A percentile compares a stretch with the other conserved stretches of the same genome.
These are phyloP conservation scores for Begonia masoniana DNA, from an alignment of 306 rosid genomes.

Conservation along the genomic window DNA sequence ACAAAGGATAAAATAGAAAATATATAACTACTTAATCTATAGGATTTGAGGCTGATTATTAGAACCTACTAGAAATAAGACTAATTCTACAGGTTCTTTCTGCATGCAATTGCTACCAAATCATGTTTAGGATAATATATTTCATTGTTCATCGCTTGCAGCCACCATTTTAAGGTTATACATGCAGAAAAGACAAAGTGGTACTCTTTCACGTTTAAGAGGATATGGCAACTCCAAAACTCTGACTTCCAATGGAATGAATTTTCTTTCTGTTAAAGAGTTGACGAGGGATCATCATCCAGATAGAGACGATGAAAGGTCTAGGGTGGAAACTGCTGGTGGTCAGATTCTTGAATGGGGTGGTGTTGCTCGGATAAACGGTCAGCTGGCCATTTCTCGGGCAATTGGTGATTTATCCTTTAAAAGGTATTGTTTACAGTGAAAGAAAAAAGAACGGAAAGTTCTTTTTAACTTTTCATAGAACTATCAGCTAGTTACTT, in stretches of 20 bases:
- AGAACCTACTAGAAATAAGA: no score
- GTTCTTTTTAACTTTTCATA: background rate
- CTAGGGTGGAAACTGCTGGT: conserved; percentile 88
- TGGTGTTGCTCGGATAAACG: conserved; percentile 83
- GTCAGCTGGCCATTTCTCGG: conserved; percentile 80
- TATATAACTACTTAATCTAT: no score
- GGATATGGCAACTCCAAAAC: conserved; percentile 36
- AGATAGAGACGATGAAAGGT: conserved; percentile 79
- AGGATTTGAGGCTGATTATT: no score
- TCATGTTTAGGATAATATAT: conserved; percentile 11
- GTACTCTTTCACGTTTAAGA: conserved; percentile 43
- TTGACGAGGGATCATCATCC: conserved; percentile 95
- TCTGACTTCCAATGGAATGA: conserved; percentile 40
- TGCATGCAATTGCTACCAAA: conserved; percentile 4
- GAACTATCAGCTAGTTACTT: background rate
- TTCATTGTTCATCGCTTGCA: conserved; percentile 30
- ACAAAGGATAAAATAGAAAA: no score
- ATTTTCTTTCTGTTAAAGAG: conserved; percentile 67
- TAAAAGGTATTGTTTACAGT: conserved; percentile 49
- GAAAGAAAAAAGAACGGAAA: background rate
- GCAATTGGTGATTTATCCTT: conserved; percentile 77
- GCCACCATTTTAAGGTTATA: conserved; percentile 57
- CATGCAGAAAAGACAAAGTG: conserved; percentile 47
- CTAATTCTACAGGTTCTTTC: no score
- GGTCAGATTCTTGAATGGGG: conserved; percentile 80